phyloP scores from a whole-genome alignment of 176 grass and related monocot genomes.

The Musa itinerans region DNA sequence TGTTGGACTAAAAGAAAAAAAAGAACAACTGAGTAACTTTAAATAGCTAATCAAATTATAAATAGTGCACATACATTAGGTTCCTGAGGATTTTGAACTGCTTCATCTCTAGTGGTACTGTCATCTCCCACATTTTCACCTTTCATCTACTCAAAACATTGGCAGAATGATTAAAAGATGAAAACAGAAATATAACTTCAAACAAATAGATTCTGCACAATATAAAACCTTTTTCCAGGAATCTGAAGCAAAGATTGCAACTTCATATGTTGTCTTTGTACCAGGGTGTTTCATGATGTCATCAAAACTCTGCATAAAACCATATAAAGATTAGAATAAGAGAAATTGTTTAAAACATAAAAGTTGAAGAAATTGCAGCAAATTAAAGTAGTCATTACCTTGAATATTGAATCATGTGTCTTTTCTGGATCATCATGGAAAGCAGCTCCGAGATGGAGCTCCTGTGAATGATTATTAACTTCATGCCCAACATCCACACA shows the following conservation, averaged over 20 bases:
- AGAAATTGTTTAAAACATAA: neutral
- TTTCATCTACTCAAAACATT: slow-evolving; percentile 16
- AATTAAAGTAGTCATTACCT: slow-evolving; percentile 26
- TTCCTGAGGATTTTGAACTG: slow-evolving; percentile 19
- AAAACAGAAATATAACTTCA: slow-evolving; percentile 2
- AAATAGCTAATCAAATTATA: neutral
- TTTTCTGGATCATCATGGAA: slow-evolving; percentile 39
- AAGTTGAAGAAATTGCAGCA: neutral
- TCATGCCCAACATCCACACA: slow-evolving; percentile 25
- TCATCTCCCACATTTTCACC: slow-evolving; percentile 7
- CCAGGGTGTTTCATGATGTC: slow-evolving; percentile 44
- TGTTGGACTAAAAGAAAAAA: slow-evolving; percentile 25
- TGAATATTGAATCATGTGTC: slow-evolving; percentile 37
- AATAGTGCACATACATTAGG: slow-evolving; percentile 29
- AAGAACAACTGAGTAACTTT: slow-evolving; percentile 1
- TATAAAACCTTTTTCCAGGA: slow-evolving; percentile 79
- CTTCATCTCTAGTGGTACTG: slow-evolving; percentile 15
- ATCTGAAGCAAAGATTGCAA: slow-evolving; percentile 64
- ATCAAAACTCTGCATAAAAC: slow-evolving; percentile 44
- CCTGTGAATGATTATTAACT: slow-evolving; percentile 37
- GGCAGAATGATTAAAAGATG: neutral
- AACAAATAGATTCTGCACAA: slow-evolving; percentile 3
- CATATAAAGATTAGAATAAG: neutral
- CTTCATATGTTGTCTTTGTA: slow-evolving; percentile 70
- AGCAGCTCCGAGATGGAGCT: slow-evolving; percentile 36